Evolutionary conservation across 306 rosid species (phyloP), one percentile per base, ranked within the genome.

Genomic region (Cucurbita pepo): DNA sequence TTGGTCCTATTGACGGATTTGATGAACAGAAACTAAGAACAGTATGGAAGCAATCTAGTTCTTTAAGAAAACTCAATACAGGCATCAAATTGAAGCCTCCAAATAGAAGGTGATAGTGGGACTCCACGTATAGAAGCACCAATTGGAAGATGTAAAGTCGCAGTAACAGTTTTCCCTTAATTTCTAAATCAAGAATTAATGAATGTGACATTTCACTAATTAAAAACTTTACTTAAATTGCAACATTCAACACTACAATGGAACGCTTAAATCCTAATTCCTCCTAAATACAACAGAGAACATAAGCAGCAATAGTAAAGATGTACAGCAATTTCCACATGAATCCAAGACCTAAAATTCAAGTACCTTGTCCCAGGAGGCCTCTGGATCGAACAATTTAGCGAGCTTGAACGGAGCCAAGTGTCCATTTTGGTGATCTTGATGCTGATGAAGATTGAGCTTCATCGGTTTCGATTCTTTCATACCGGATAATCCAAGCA

Each of bases 321-420:
- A 63, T 12, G 51, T 9, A 9, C 53, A 61, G 60, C 36, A 25
- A 34, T 5, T n/a, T 14, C 5, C 6, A 45, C 25, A 14, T 7
- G 10, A 30, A 74, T 57, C 48, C 50, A 63, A 50, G 4, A 16
- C 36, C 6, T 71, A 73, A 62, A 73, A 81, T 5, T 18, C 52
- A 37, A 76, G 47, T 80, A 95, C 99, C 99, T 95, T 95, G 79
- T 95, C 99, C 99, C 99, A 91, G 0, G 99, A 91, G 78, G 97
- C 95, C 79, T 95, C 99, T 11, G 99, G 97, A 85, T 91, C 97
- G 75, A 95, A 82, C 81, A 95, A 79, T 85, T 89, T 91, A 60
- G 97, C 90, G 78, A 91, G 85, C 83, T 84, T 95, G 83, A 90
- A 91, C 69, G 96, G 92, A 50, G 99, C 85, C 66, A 85, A 85